A percentile compares a stretch with the other conserved stretches of the same genome.
Conservation (phyloP, 805 yeast genomes). For the Nakazawaea peltata region DNA sequence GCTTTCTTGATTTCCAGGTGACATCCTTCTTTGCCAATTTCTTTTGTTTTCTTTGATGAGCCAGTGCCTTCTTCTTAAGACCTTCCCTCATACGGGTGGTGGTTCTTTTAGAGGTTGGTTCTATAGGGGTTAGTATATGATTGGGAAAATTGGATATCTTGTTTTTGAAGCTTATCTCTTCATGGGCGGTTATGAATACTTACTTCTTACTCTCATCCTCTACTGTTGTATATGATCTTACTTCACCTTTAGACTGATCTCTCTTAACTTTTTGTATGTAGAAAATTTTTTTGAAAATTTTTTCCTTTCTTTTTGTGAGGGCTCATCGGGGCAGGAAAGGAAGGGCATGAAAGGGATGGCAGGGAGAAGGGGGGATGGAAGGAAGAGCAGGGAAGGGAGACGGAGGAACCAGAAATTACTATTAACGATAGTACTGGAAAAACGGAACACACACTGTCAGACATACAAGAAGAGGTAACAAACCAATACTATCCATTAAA, state of each 20-base stretch:
- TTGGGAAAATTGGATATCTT: too few relatives aligned
- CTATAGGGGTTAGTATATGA: slow-evolving; percentile 16
- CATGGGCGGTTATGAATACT: too few relatives aligned
- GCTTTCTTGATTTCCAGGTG: slow-evolving; percentile 83
- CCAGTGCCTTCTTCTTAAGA: slow-evolving; percentile 90
- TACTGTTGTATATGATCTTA: not conserved
- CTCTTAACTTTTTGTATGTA: not conserved
- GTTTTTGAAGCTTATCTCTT: not conserved
- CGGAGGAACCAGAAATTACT: too few relatives aligned
- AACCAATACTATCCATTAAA: too few relatives aligned
- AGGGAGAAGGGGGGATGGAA: too few relatives aligned
- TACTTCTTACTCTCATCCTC: slow-evolving; percentile 25
- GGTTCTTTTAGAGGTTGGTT: slow-evolving; percentile 77
- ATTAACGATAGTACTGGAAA: too few relatives aligned
- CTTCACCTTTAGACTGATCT: not conserved
- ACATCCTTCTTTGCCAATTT: slow-evolving; percentile 81
- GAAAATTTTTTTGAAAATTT: not conserved
- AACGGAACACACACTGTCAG: too few relatives aligned
- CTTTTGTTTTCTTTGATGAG: slow-evolving; percentile 79
- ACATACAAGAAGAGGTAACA: too few relatives aligned
- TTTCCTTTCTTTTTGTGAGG: too few relatives aligned
- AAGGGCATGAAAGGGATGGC: too few relatives aligned
- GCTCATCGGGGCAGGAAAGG: too few relatives aligned
- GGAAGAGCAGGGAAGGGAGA: too few relatives aligned
- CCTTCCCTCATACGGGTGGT: slow-evolving; percentile 95